phyloP scores from a whole-genome alignment of 495 filamentous ascomycete species.

The Daldinia childiae region DNA sequence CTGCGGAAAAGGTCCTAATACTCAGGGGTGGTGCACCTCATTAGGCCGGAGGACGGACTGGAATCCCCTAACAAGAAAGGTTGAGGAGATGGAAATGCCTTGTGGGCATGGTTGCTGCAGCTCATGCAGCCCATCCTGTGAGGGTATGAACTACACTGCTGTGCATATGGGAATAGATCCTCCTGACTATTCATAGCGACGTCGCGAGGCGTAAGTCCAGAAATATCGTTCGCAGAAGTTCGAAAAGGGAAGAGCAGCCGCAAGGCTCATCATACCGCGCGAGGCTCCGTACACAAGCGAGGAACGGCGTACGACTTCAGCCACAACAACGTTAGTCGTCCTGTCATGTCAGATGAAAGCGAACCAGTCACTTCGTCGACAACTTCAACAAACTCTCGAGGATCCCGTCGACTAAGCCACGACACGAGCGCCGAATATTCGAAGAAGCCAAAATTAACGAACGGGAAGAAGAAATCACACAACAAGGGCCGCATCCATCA shows the following conservation, averaged over 20 bases:
- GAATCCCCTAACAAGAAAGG: slow-evolving; percentile 48
- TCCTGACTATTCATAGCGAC: slow-evolving; percentile 33
- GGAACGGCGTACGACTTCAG: slow-evolving; percentile 38
- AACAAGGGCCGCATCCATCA: slow-evolving; percentile 44
- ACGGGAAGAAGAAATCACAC: slow-evolving; percentile 45
- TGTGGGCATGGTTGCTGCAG: slow-evolving; percentile 57
- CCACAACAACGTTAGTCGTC: slow-evolving; percentile 34
- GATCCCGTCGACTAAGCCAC: slow-evolving; percentile 37
- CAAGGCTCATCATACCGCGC: slow-evolving; percentile 38
- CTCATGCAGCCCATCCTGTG: slow-evolving; percentile 50
- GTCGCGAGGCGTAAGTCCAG: slow-evolving; percentile 41
- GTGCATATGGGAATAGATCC: background rate
- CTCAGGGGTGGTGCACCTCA: slow-evolving; percentile 53
- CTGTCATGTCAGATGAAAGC: slow-evolving; percentile 38
- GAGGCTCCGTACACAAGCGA: slow-evolving; percentile 37
- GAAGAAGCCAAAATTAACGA: slow-evolving; percentile 43
- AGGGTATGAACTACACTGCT: slow-evolving; percentile 17
- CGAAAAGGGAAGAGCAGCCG: slow-evolving; percentile 44
- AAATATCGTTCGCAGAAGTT: slow-evolving; percentile 44
- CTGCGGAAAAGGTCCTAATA: slow-evolving; percentile 52
- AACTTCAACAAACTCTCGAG: slow-evolving; percentile 30
- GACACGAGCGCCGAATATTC: slow-evolving; percentile 40
- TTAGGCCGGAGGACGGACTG: slow-evolving; percentile 44
- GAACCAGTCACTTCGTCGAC: slow-evolving; percentile 37
- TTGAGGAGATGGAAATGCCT: slow-evolving; percentile 49